phyloP scores from a whole-genome alignment of 2,329 filamentous ascomycete genomes.

The Elsinoe fawcettii region DNA sequence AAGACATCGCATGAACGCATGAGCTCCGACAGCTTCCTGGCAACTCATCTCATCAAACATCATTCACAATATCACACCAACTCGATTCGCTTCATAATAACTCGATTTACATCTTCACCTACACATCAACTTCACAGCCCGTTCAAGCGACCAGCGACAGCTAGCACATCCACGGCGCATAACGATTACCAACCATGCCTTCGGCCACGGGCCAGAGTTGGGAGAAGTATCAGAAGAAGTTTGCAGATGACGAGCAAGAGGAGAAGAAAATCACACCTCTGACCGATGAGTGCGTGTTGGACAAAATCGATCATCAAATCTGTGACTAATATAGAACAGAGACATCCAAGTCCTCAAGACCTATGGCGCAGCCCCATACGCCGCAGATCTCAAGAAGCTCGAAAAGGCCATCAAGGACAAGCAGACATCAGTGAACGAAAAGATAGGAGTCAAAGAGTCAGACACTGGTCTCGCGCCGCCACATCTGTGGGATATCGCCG shows the following conservation, averaged over 20 bases:
- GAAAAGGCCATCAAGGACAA: conserved; percentile 99
- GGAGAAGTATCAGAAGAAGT: conserved; percentile 99
- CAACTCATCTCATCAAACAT: not conserved
- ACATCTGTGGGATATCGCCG: conserved; percentile 97
- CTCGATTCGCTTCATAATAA: not conserved
- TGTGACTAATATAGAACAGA: conserved; percentile 45
- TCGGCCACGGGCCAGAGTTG: conserved; percentile 88
- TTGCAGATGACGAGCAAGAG: conserved; percentile 90
- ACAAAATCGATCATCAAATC: conserved; percentile 5
- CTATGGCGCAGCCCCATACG: conserved; percentile 89
- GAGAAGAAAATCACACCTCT: conserved; percentile 99
- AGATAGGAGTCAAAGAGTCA: conserved; percentile 88
- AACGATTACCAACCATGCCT: conserved; percentile 53
- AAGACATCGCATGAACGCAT: conserved; percentile 1
- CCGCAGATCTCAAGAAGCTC: conserved; percentile 86
- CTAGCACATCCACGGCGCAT: not conserved
- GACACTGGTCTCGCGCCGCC: conserved; percentile 96
- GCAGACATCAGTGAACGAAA: conserved; percentile 95
- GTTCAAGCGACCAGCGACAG: too few species aligned
- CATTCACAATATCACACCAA: not conserved
- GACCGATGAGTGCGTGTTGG: conserved; percentile 78
- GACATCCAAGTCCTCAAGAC: conserved; percentile 99
- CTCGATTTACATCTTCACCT: too few species aligned
- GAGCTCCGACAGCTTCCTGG: not conserved
- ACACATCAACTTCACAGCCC: too few species aligned